Percentiles rank a stretch among this genome's conserved stretches.
Evolutionary conservation across 2,329 filamentous ascomycete species (phyloP).

Genomic region (Cytospora piceae): DNA sequence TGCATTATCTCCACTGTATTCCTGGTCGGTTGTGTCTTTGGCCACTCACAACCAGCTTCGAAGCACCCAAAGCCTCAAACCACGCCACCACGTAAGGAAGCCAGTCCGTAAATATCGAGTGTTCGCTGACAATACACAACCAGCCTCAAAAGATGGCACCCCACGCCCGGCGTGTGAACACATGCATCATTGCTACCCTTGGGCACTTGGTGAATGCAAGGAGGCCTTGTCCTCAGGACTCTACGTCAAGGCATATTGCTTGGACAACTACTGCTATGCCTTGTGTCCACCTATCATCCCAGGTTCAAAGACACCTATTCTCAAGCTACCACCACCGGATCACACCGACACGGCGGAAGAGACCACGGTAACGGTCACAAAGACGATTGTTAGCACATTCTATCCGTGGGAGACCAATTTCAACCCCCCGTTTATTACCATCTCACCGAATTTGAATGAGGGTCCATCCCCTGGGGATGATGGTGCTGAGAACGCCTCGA

Average conservation of each 20-base stretch:
- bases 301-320: not conserved
- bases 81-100: constrained; percentile 6
- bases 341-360: too few relatives aligned
- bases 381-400: too few relatives aligned
- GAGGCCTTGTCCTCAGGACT: not conserved
- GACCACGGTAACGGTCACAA: too few relatives aligned
- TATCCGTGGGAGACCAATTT: not conserved
- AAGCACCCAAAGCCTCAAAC: not conserved
- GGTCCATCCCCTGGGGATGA: not conserved
- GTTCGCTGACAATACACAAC: not conserved
- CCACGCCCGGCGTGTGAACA: constrained; percentile 1
- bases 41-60: not conserved
- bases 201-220: constrained; percentile 2
- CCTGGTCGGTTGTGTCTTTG: not conserved
- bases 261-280: constrained; percentile 8
- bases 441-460: not conserved
- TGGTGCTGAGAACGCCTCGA: not conserved
- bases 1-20: not conserved
- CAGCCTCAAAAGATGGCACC: not conserved
- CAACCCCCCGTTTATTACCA: not conserved
- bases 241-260: constrained; percentile 9
- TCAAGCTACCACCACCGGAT: not conserved
- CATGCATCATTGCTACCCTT: not conserved
- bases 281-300: not conserved
- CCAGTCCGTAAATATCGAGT: not conserved